phyloP scores from a whole-genome alignment of 2,329 filamentous ascomycete genomes.

The Uncinocarpus reesii region DNA sequence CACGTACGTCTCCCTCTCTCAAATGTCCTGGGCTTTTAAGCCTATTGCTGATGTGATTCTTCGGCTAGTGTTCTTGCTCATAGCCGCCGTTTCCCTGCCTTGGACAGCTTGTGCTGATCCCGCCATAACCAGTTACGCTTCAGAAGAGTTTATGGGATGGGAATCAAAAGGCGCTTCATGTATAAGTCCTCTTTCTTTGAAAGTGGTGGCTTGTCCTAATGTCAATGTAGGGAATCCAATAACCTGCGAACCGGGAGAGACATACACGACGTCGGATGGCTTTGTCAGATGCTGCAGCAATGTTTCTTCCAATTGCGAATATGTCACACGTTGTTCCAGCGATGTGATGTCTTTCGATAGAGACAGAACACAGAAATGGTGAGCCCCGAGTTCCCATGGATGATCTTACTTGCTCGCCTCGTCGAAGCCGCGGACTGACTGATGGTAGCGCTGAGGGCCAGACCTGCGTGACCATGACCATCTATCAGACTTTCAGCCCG shows the following conservation, averaged over 20 bases:
- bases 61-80: not conserved
- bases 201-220: not conserved
- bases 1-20: too few relatives aligned
- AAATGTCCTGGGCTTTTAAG: too few relatives aligned
- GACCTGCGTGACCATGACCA: conserved; percentile 9
- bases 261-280: conserved; percentile 5
- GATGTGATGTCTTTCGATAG: conserved; percentile 2
- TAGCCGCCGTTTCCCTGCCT: not conserved
- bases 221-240: conserved; percentile 7
- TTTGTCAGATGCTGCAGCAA: conserved; percentile 7
- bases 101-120: not conserved
- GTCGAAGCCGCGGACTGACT: too few relatives aligned
- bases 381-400: not conserved
- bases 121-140: not conserved
- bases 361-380: not conserved
- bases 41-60: not conserved
- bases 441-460: not conserved
- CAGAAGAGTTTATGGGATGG: conserved; percentile 9
- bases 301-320: not conserved
- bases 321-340: conserved; percentile 6
- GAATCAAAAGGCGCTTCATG: conserved; percentile 6
- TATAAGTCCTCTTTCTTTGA: not conserved
- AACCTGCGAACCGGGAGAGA: conserved; percentile 7
- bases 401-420: too few relatives aligned
- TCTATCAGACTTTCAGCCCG: not conserved